These are phyloP conservation scores for Persicaria tinctoria DNA, from an alignment of 148 eudicot species.

Conservation along the genomic window DNA sequence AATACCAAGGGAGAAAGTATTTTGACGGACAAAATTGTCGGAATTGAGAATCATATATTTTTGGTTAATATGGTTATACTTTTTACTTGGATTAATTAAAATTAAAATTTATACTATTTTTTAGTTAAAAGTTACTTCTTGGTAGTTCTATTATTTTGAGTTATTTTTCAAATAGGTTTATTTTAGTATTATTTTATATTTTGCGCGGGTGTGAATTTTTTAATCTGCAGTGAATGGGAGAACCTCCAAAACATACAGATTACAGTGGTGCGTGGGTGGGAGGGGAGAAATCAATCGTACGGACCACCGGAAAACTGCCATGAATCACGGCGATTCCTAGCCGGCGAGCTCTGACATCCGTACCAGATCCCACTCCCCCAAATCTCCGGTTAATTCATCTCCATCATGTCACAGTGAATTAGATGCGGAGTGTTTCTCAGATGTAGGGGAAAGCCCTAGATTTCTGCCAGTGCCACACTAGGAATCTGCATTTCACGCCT, in stretches of 20 bases:
- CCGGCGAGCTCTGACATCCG: not conserved
- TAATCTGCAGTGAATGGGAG: too few relatives aligned
- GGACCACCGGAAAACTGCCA: not conserved
- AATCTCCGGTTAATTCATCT: conserved; percentile 4
- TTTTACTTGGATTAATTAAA: too few relatives aligned
- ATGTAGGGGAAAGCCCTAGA: not conserved
- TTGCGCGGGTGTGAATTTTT: too few relatives aligned
- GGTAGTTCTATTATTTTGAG: too few relatives aligned
- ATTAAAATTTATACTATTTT: too few relatives aligned
- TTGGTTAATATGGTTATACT: too few relatives aligned
- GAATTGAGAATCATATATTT: too few relatives aligned
- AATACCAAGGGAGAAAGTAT: too few relatives aligned
- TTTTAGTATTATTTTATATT: too few relatives aligned
- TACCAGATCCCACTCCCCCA: not conserved
- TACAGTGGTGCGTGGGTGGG: not conserved
- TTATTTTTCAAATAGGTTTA: too few relatives aligned
- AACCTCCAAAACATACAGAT: not conserved
- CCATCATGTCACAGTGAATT: not conserved
- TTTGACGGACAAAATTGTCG: too few relatives aligned
- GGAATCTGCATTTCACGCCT: not conserved
- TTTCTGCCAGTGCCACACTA: not conserved
- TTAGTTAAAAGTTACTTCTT: too few relatives aligned
- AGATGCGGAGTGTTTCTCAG: not conserved
- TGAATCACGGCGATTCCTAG: not conserved
- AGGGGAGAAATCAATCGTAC: not conserved